phyloP scores from a whole-genome alignment of 768 basidiomycete genomes.

The Boletus eberwhitei region DNA sequence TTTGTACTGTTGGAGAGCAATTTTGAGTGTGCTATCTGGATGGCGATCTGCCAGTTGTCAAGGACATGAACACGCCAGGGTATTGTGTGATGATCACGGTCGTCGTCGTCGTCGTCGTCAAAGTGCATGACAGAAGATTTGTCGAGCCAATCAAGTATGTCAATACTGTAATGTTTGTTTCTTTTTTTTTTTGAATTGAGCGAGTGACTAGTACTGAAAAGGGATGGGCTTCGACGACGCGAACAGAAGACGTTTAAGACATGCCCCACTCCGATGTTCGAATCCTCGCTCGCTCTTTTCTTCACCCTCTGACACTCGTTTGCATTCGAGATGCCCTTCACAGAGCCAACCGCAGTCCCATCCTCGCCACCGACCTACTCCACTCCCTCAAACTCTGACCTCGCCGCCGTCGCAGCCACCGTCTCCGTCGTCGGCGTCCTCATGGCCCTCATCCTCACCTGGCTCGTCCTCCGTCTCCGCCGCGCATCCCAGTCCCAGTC shows the following conservation, averaged over 20 bases:
- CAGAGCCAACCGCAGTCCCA: not conserved
- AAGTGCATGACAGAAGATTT: not conserved
- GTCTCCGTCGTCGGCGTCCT: slow-evolving; percentile 18
- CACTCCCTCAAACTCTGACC: slow-evolving; percentile 6
- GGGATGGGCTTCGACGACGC: not conserved
- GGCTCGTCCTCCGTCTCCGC: slow-evolving; percentile 1
- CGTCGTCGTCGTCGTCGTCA: slow-evolving; percentile 20
- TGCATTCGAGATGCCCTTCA: not conserved
- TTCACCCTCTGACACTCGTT: not conserved
- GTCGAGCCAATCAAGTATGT: slow-evolving; percentile 37
- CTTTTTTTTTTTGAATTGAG: too few species aligned
- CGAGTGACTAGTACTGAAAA: not conserved
- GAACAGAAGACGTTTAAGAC: not conserved
- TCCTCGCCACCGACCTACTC: slow-evolving; percentile 2
- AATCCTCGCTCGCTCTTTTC: not conserved
- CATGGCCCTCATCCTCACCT: not conserved
- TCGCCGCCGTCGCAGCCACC: slow-evolving; percentile 22
- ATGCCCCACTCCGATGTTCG: too few species aligned
- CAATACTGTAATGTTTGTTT: too few species aligned
- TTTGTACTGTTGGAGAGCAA: slow-evolving; percentile 55
- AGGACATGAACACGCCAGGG: slow-evolving; percentile 55
- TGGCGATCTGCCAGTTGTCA: slow-evolving; percentile 52
- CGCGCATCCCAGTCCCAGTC: not conserved
- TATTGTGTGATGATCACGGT: slow-evolving; percentile 26
- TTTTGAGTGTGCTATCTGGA: slow-evolving; percentile 49